Percentiles rank a stretch among this genome's conserved stretches.
Evolutionary conservation across 1,284 basidiomycete genomes (phyloP).

Genomic region (Uromyces viciae-fabae): DNA sequence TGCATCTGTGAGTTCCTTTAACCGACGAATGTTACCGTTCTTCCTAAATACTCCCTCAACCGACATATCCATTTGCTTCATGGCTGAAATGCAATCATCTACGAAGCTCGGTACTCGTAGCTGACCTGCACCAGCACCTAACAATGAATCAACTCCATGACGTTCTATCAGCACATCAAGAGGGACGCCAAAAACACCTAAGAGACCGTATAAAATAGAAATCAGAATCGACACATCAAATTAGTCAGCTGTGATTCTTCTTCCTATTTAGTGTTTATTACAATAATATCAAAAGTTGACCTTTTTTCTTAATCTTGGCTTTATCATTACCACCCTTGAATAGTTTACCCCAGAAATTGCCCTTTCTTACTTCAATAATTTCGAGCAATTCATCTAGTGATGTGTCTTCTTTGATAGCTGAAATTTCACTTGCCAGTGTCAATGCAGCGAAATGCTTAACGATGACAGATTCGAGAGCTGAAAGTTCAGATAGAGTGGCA

Average conservation of each 20-base stretch:
- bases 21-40: conserved; percentile 91
- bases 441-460: conserved; percentile 88
- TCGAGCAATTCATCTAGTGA: conserved; percentile 90
- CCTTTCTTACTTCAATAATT: conserved; percentile 86
- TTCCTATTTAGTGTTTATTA: background rate
- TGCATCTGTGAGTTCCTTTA: conserved; percentile 84
- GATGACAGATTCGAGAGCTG: conserved; percentile 77
- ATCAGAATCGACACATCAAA: background rate
- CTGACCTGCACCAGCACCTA: conserved; percentile 79
- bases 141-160: conserved; percentile 82
- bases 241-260: background rate
- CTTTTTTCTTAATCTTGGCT: conserved; percentile 54
- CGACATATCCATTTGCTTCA: conserved; percentile 99
- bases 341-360: conserved; percentile 91
- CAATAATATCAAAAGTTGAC: conserved; percentile 34
- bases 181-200: conserved; percentile 70
- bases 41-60: conserved; percentile 98
- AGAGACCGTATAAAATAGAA: background rate
- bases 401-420: conserved; percentile 72
- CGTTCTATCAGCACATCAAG: conserved; percentile 91
- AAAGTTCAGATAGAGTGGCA: conserved; percentile 73
- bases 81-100: conserved; percentile 93
- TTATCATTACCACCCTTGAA: conserved; percentile 89
- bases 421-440: conserved; percentile 65
- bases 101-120: conserved; percentile 92